Evolutionary conservation across 208 protist species (phyloP).

Genomic region (Spongospora subterranea): DNA sequence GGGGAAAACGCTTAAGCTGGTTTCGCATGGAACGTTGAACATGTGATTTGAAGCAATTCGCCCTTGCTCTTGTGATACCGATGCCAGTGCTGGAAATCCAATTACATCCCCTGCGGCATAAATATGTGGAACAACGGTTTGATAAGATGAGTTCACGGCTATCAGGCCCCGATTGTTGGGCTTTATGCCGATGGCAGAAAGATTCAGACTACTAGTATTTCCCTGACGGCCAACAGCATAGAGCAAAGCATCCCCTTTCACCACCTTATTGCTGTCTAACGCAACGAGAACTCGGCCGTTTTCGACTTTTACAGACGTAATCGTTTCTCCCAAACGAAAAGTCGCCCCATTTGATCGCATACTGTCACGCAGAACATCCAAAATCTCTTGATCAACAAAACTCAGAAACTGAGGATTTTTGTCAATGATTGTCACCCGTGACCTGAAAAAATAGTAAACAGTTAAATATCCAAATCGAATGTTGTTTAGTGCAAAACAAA

Average conservation of each 20-base stretch:
- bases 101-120: conserved; percentile 45
- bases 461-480: no score
- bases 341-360: conserved; percentile 39
- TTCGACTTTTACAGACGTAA: neutral
- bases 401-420: neutral
- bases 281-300: conserved; percentile 4
- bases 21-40: conserved; percentile 7
- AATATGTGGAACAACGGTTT: conserved; percentile 18
- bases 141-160: neutral
- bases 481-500: no score
- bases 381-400: conserved; percentile 32
- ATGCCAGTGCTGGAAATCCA: conserved; percentile 50
- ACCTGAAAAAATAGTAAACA: neutral
- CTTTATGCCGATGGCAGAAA: neutral
- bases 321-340: neutral
- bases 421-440: conserved; percentile 46
- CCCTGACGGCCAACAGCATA: conserved; percentile 40
- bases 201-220: conserved; percentile 39
- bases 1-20: neutral
- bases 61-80: neutral
- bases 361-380: conserved; percentile 42
- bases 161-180: conserved; percentile 17
- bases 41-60: conserved; percentile 50
- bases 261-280: neutral
- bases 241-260: conserved; percentile 35